phyloP scores from a whole-genome alignment of 805 yeast species.

The Candida vartiovaarae region DNA sequence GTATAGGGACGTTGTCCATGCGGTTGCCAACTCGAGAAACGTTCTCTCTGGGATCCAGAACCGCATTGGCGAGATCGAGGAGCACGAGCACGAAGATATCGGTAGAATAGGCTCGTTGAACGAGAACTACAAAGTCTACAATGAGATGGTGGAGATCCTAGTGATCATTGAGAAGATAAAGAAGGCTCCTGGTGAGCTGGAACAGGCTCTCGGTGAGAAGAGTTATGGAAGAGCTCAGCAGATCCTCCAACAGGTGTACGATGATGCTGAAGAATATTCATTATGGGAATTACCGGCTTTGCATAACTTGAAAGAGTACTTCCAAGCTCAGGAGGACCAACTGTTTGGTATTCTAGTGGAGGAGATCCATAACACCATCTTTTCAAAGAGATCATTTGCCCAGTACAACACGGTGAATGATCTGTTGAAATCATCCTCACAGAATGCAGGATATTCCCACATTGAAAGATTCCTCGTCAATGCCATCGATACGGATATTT shows the following conservation, averaged over 20 bases:
- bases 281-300: constrained; percentile 56
- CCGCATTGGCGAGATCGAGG: constrained; percentile 1
- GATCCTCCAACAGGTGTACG: constrained; percentile 39
- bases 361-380: constrained; percentile 66
- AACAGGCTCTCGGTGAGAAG: constrained; percentile 59
- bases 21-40: constrained; percentile 59
- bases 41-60: constrained; percentile 42
- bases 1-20: constrained; percentile 61
- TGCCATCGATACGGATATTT: constrained; percentile 50
- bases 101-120: constrained; percentile 36
- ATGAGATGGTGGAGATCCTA: constrained; percentile 63
- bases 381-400: constrained; percentile 36
- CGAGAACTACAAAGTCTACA: constrained; percentile 51
- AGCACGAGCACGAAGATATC: background rate
- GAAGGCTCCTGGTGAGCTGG: constrained; percentile 55
- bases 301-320: constrained; percentile 39
- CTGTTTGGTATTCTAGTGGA: constrained; percentile 70
- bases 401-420: constrained; percentile 20
- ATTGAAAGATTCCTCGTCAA: constrained; percentile 49
- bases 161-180: constrained; percentile 58
- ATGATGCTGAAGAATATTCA: constrained; percentile 41
- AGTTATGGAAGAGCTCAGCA: constrained; percentile 60
- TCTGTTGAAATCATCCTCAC: background rate
- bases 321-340: constrained; percentile 49
- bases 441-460: constrained; percentile 24